Evolutionary conservation across 2,329 filamentous ascomycete genomes (phyloP).

Genomic region (Boeremia lycopersici): DNA sequence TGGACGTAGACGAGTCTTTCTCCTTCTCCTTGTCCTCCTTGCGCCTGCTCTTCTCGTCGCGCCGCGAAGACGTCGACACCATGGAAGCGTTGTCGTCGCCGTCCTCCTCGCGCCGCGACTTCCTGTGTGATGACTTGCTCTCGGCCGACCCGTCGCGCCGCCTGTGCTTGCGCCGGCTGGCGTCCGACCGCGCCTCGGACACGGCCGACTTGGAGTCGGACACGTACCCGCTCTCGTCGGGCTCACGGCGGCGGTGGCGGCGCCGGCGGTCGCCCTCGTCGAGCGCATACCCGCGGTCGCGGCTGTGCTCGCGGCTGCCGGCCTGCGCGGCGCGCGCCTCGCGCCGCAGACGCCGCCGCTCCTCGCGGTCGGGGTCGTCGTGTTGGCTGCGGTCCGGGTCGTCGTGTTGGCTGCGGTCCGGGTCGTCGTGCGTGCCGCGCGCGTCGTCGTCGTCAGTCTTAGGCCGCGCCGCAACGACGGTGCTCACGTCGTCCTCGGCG

Average conservation of each 20-base stretch:
- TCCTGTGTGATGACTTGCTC: conserved; percentile 42
- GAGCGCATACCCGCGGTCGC: conserved; percentile 43
- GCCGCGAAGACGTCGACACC: conserved; percentile 48
- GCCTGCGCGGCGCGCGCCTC: conserved; percentile 23
- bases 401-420: conserved; percentile 34
- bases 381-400: conserved; percentile 38
- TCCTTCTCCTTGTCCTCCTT: conserved; percentile 38
- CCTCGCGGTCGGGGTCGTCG: conserved; percentile 38
- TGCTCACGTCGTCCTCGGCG: conserved; percentile 32
- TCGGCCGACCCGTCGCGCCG: conserved; percentile 40
- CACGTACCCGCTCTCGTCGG: conserved; percentile 46
- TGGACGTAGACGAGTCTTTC: conserved; percentile 20
- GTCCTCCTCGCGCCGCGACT: conserved; percentile 50
- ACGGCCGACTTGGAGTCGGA: conserved; percentile 50
- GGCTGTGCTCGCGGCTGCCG: conserved; percentile 42
- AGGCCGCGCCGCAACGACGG: conserved; percentile 31
- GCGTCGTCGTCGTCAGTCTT: conserved; percentile 32
- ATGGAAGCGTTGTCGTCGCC: conserved; percentile 51
- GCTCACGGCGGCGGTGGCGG: conserved; percentile 43
- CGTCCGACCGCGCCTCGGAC: conserved; percentile 46
- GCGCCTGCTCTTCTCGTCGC: conserved; percentile 46
- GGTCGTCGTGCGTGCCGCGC: conserved; percentile 19
- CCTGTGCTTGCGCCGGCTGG: conserved; percentile 42
- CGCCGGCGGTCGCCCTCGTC: conserved; percentile 40
- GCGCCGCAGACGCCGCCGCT: conserved; percentile 33